Percentiles rank a stretch among this genome's conserved stretches.
These are phyloP conservation scores for Lactarius akahatsu DNA, from an alignment of 768 basidiomycete species.

Conservation along the genomic window DNA sequence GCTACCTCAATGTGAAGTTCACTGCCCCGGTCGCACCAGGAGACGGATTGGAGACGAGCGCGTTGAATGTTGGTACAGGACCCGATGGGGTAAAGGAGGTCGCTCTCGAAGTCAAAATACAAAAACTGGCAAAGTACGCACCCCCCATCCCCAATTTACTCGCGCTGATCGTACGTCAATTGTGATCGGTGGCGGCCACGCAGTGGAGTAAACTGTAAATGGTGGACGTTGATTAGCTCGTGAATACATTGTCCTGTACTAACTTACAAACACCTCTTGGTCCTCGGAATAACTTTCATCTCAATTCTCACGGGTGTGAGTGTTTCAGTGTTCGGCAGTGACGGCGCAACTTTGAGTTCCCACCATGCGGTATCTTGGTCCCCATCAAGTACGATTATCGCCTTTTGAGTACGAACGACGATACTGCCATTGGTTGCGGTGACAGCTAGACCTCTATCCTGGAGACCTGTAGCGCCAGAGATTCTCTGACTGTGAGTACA, in stretches of 20 bases:
- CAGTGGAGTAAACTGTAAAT: neutral
- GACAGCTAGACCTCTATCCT: neutral
- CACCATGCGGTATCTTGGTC: no score
- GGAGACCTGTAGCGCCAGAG: no score
- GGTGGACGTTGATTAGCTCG: neutral
- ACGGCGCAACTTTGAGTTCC: no score
- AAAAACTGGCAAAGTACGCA: constrained; percentile 41
- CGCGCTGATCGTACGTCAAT: neutral
- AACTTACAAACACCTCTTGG: neutral
- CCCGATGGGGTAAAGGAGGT: constrained; percentile 41
- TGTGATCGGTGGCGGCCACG: neutral
- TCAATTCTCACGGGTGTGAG: neutral
- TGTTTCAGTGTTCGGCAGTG: no score
- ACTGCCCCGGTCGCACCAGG: constrained; percentile 83
- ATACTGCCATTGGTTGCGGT: neutral
- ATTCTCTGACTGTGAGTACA: no score
- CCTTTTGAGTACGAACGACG: neutral
- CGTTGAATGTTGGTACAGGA: constrained; percentile 70
- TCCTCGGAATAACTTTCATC: neutral
- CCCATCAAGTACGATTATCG: neutral
- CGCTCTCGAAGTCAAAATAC: constrained; percentile 42
- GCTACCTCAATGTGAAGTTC: constrained; percentile 69
- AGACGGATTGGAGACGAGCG: constrained; percentile 71
- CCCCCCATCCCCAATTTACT: neutral
- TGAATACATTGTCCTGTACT: neutral